A percentile compares a stretch with the other conserved stretches of the same genome.
Conservation (phyloP, 306 rosid genomes). For the Medicago ruthenica region DNA sequence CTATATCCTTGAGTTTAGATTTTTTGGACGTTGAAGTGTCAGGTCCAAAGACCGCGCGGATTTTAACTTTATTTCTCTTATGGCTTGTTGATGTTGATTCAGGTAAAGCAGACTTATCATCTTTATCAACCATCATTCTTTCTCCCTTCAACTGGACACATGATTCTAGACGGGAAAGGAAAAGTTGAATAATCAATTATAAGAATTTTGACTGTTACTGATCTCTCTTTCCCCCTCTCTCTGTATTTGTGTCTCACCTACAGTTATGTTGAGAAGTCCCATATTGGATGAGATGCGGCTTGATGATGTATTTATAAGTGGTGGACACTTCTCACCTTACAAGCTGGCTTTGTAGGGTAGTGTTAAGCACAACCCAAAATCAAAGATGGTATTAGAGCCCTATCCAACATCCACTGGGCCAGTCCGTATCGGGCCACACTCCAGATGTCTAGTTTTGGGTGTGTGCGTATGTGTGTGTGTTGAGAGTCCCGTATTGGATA, state of each 20-base stretch:
- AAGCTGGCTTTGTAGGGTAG: neutral
- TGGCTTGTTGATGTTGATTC: constrained; percentile 71
- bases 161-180: constrained; percentile 57
- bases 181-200: constrained; percentile 14
- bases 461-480: neutral
- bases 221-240: neutral
- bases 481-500: neutral
- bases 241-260: neutral
- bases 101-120: constrained; percentile 61
- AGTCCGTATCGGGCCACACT: neutral
- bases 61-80: constrained; percentile 59
- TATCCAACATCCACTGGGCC: neutral
- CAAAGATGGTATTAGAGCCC: neutral
- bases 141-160: constrained; percentile 75
- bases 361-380: neutral
- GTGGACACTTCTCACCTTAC: neutral
- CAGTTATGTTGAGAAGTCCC: neutral
- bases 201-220: constrained; percentile 28
- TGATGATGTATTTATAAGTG: neutral
- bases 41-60: constrained; percentile 48
- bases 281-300: neutral
- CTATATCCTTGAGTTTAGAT: constrained; percentile 62
- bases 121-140: constrained; percentile 51
- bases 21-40: constrained; percentile 57
- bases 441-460: neutral